Percentiles rank a stretch among this genome's conserved stretches.
Conservation (phyloP, 75 land plant genomes). For the Adiantum capillusveneris region DNA sequence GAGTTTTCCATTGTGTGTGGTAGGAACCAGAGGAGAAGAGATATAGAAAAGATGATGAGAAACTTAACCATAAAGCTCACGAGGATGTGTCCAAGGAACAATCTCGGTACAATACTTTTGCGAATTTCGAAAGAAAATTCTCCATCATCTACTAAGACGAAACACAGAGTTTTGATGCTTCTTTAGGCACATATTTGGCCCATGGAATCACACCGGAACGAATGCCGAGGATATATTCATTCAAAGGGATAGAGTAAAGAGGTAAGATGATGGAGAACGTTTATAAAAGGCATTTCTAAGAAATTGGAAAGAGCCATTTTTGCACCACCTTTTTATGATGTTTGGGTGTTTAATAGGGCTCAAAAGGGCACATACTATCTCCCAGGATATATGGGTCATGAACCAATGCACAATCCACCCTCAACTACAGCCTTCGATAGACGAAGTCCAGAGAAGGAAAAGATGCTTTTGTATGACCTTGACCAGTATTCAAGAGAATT, state of each 20-base stretch:
- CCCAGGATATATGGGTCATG: slow-evolving; percentile 14
- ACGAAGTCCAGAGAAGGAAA: slow-evolving; percentile 2
- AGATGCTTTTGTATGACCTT: slow-evolving; percentile 11
- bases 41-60: too few species aligned
- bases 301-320: too few species aligned
- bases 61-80: too few species aligned
- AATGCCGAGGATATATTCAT: slow-evolving; percentile 1
- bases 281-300: too few species aligned
- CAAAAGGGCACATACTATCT: slow-evolving; percentile 2
- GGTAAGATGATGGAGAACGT: slow-evolving; percentile 6
- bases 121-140: too few species aligned
- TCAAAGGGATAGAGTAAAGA: slow-evolving; percentile 8
- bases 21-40: too few species aligned
- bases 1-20: too few species aligned
- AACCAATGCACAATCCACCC: slow-evolving; percentile 12
- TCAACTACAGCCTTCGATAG: slow-evolving; percentile 5
- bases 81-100: too few species aligned
- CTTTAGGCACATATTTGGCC: slow-evolving; percentile 6
- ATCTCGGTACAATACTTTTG: too few species aligned
- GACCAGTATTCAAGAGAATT: slow-evolving; percentile 14
- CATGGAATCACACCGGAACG: slow-evolving; percentile 4
- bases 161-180: too few species aligned
- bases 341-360: not conserved
- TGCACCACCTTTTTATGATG: not conserved
- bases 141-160: too few species aligned